Evolutionary conservation across 129 eudicot species (phyloP).

Genomic region (Scalesia atractyloides): DNA sequence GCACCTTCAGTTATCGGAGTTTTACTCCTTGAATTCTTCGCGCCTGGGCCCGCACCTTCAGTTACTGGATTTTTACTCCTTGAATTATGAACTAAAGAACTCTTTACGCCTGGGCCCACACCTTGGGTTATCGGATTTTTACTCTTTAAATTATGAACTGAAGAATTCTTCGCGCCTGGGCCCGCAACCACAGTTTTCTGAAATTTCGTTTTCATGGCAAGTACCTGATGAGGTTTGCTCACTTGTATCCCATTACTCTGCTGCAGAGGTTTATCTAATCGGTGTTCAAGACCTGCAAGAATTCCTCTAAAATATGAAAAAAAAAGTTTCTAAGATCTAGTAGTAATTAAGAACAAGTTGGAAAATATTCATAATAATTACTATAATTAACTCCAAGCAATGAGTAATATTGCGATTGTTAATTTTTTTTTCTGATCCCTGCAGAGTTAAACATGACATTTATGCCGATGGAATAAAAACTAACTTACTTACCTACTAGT

Average conservation of each 20-base stretch:
- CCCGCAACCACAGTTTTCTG: constrained; percentile 22
- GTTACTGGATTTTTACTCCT: constrained; percentile 25
- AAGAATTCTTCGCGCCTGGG: neutral
- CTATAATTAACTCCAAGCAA: neutral
- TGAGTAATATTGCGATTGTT: constrained; percentile 6
- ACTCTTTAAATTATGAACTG: no score
- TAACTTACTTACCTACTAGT: constrained; percentile 26
- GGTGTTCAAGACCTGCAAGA: constrained; percentile 27
- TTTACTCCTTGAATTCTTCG: constrained; percentile 30
- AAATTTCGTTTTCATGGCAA: constrained; percentile 14
- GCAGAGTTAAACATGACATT: neutral
- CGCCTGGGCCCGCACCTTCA: constrained; percentile 9
- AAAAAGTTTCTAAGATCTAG: neutral
- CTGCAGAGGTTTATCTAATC: constrained; percentile 21
- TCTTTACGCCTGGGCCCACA: neutral
- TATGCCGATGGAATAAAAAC: neutral
- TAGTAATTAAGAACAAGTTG: neutral
- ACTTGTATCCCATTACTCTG: constrained; percentile 19
- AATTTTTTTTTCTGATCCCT: constrained; percentile 1
- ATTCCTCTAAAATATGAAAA: neutral
- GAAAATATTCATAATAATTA: neutral
- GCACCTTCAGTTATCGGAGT: constrained; percentile 23
- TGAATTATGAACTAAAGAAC: constrained; percentile 18
- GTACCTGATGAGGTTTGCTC: constrained; percentile 22
- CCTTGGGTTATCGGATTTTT: no score